Evolutionary conservation across 73 alveolate genomes (phyloP), one percentile per base, ranked within the genome.

Genomic region (Paramecium sexaurelia): DNA sequence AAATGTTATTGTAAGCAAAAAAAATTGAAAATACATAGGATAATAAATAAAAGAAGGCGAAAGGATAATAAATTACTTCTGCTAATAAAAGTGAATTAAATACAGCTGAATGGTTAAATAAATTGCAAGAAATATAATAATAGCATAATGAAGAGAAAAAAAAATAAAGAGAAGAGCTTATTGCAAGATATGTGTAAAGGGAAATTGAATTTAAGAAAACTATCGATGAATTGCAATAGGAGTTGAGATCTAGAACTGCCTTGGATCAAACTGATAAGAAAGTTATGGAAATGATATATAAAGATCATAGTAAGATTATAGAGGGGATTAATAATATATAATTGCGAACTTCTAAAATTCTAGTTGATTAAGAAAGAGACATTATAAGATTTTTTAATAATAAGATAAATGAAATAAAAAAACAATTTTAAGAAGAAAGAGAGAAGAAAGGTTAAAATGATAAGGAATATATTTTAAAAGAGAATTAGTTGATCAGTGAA

Each of bases 181-280:
- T 92, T 75, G 97, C 95, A 86, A 55, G 98, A 61, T 96, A 94
- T 87, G 96, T 96, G 10, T 86, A 90, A 20, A 41, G 98, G 85
- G 98, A 96, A 94, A 93, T 94, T 47, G 98, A 96, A 66, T 96
- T 92, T 85, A 85, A 95, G 32, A 94, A 94, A 85, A 96, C 97
- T 19, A 96, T 96, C 43, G 97, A 91, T 47, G 95, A 96, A 32
- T 91, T 96, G 10, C 91, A 96, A 55, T 36, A 73, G 24, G 91
- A 89, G 55, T 91, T 96, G n/a, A 55, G 91, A 47, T 47, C 68
- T n/a, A 88, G 73, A 43, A 82, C 94, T 7, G 94, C 87, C 15
- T 33, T 88, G 19, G 94, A 88, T 69, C 39, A 68, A 29, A 51
- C 56, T 88, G 94, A 88, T 45, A 82, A 75, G 27, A 88, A 88